Conservation (phyloP, 2,329 filamentous ascomycete species). For the Teratosphaeria nubilosa region DNA sequence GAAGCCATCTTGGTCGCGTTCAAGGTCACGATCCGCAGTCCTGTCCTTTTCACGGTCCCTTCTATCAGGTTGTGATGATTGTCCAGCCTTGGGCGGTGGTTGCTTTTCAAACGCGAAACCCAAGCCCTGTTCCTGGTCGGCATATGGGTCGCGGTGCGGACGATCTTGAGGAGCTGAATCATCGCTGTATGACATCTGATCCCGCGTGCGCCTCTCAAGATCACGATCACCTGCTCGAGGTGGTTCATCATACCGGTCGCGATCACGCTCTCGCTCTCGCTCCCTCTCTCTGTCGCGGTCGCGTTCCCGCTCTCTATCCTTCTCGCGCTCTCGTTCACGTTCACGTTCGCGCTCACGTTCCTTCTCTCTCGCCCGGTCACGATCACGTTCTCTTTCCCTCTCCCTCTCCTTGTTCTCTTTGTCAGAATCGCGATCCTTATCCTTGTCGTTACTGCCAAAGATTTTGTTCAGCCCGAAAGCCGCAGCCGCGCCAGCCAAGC, state of each 20-base stretch:
- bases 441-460: constrained; percentile 17
- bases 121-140: constrained; percentile 19
- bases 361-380: constrained; percentile 3
- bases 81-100: constrained; percentile 9
- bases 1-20: constrained; percentile 12
- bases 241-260: background rate
- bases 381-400: constrained; percentile 5
- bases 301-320: constrained; percentile 7
- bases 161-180: constrained; percentile 13
- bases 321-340: constrained; percentile 14
- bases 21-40: constrained; percentile 8
- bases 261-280: constrained; percentile 10
- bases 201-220: constrained; percentile 1
- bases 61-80: background rate
- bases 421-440: constrained; percentile 10
- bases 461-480: constrained; percentile 20
- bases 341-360: constrained; percentile 13
- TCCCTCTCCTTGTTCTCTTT: constrained; percentile 1
- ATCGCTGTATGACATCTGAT: constrained; percentile 10
- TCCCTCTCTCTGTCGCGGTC: constrained; percentile 11
- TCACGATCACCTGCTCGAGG: constrained; percentile 1
- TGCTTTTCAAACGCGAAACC: constrained; percentile 25
- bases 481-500: constrained; percentile 22
- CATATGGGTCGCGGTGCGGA: constrained; percentile 17
- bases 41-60: background rate